Conservation (phyloP, 257 asterid genomes). For the Plectranthus barbatus region DNA sequence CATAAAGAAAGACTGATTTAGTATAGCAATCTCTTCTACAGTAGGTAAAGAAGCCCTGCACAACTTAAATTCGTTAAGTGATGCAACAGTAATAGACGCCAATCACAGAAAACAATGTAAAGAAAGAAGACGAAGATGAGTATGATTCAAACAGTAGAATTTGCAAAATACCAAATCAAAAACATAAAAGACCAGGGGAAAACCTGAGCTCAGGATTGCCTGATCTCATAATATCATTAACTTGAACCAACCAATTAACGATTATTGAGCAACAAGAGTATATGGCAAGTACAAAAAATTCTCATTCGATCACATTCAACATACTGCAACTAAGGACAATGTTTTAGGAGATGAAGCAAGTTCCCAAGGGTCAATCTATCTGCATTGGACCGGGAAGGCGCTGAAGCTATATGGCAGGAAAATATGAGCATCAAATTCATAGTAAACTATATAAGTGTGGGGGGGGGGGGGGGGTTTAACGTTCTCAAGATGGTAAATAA, state of each 20-base stretch:
- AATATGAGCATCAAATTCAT: not conserved
- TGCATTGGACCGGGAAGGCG: not conserved
- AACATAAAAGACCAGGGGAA: not conserved
- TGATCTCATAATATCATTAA: too few relatives aligned
- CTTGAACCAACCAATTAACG: too few relatives aligned
- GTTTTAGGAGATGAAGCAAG: not conserved
- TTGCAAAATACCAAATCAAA: not conserved
- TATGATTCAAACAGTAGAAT: conserved; percentile 9
- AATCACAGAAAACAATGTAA: not conserved
- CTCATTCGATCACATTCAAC: not conserved
- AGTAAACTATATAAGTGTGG: not conserved
- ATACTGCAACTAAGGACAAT: not conserved
- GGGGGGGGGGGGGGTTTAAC: not conserved
- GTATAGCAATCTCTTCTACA: not conserved
- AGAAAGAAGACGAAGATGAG: not conserved
- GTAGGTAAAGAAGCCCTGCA: not conserved
- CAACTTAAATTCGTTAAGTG: not conserved
- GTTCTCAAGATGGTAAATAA: not conserved
- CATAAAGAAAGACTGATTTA: not conserved
- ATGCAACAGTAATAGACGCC: too few relatives aligned
- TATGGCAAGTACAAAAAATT: not conserved
- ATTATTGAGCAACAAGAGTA: not conserved
- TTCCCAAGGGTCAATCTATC: not conserved
- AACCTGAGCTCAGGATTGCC: not conserved
- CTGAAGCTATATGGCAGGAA: not conserved